Base-by-base conservation (phyloP, 495 filamentous ascomycete species). In the Penicillium mononematosum region DNA sequence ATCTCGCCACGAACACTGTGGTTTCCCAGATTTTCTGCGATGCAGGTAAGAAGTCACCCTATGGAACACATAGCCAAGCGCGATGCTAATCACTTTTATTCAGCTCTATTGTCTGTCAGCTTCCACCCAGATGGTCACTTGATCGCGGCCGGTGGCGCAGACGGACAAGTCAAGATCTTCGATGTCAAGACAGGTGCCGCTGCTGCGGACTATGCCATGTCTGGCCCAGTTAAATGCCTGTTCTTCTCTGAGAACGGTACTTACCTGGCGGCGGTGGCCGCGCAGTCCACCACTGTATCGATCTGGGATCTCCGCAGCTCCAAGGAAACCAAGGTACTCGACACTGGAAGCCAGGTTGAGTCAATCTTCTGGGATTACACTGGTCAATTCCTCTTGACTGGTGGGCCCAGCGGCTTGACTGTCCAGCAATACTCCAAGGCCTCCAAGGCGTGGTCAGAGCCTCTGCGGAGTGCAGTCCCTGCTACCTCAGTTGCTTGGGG, bases 81-180 rank as follows among this genome's bases (percentile, higher is more conserved):
- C 2, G 42, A 38, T 20, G 44, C 60, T 68, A 48, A 69, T 32
- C 1, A 50, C 41, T 43, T 19, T 39, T n/a, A 17, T 59, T 14
- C 60, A 94, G 93, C 84, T 58, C 75, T 97, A 20, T 86, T 89
- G 8, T 81, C 88, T 45, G 88, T 86, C 55, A 81, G 85, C 42
- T 97, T 98, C 80, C 94, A 98, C 71, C 94, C 95, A 7, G 94
- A 98, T 72, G 94, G 94, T 32, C 89, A 96, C 63, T 81, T 98
- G n/a, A 83, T 98, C 61, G 92, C 89, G 16, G 86, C 88, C 32
- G 94, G 94, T 58, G 86, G 85, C 14, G 74, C 77, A 22, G 80
- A 87, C 45, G 89, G 88, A 25, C 83, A 89, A 42, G 89, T 97
- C 73, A 88, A 90, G 60, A 78, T 98, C 52, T 98, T 89, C 70